Evolutionary conservation across 2,329 filamentous ascomycete genomes (phyloP).

Genomic region (Pseudofabraea citricarpa): DNA sequence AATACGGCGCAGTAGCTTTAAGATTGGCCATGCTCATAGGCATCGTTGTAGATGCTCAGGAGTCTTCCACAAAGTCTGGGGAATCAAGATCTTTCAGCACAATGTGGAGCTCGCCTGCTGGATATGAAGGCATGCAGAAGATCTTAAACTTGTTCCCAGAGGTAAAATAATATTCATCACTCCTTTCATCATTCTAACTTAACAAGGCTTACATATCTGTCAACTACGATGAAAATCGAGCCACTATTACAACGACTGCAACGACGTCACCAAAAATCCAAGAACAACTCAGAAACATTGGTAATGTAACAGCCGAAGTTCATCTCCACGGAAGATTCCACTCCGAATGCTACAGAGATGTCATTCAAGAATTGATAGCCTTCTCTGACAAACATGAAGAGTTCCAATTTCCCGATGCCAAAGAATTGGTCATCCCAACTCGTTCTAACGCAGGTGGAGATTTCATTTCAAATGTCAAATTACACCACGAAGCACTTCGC

Average conservation of each 20-base stretch:
- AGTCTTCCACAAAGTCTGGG: slow-evolving; percentile 18
- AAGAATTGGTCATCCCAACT: slow-evolving; percentile 22
- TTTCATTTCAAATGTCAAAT: slow-evolving; percentile 14
- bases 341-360: slow-evolving; percentile 7
- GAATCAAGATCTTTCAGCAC: slow-evolving; percentile 21
- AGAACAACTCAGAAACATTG: slow-evolving; percentile 20
- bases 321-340: slow-evolving; percentile 31
- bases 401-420: slow-evolving; percentile 30
- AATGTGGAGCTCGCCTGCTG: slow-evolving; percentile 16
- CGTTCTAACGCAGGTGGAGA: slow-evolving; percentile 17
- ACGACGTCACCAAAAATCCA: neutral
- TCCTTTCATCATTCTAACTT: neutral
- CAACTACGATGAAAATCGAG: slow-evolving; percentile 30
- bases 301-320: slow-evolving; percentile 25
- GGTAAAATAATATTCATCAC: slow-evolving; percentile 1
- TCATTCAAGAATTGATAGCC: slow-evolving; percentile 16
- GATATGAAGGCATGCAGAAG: slow-evolving; percentile 10
- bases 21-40: slow-evolving; percentile 35
- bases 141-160: slow-evolving; percentile 16
- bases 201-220: slow-evolving; percentile 33
- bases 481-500: slow-evolving; percentile 27
- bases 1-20: slow-evolving; percentile 32
- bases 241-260: slow-evolving; percentile 30
- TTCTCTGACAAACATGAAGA: slow-evolving; percentile 23
- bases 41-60: slow-evolving; percentile 30